Conservation (phyloP, 345 rosid species). For the Eucalyptus curtisii region DNA sequence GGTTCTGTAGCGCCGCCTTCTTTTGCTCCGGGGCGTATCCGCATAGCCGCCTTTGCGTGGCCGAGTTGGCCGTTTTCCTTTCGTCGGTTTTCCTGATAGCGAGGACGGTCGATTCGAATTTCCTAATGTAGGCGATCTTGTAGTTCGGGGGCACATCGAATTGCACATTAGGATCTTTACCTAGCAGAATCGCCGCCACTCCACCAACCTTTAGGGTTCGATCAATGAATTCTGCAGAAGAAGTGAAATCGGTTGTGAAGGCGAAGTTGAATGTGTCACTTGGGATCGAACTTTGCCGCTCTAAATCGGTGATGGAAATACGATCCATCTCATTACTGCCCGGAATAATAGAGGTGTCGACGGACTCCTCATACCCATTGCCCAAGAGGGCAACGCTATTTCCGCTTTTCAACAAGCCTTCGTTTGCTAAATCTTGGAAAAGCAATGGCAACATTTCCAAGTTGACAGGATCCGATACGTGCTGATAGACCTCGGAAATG, state of each 20-base stretch:
- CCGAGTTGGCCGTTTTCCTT: neutral
- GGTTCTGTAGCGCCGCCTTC: constrained; percentile 40
- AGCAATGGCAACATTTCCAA: constrained; percentile 18
- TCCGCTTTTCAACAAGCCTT: constrained; percentile 35
- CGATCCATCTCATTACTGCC: constrained; percentile 13
- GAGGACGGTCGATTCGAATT: constrained; percentile 18
- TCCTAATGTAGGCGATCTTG: constrained; percentile 34
- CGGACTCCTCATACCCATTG: constrained; percentile 5
- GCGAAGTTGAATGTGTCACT: constrained; percentile 30
- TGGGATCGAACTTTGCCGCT: constrained; percentile 17
- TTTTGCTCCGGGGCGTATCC: constrained; percentile 19
- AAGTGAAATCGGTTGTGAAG: constrained; percentile 23
- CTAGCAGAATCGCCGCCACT: constrained; percentile 21
- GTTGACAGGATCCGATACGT: neutral
- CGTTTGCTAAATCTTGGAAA: constrained; percentile 37
- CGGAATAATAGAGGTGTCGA: constrained; percentile 9
- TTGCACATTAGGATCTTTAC: constrained; percentile 3
- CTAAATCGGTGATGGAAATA: constrained; percentile 24
- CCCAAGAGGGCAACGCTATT: constrained; percentile 29
- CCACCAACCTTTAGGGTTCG: constrained; percentile 54
- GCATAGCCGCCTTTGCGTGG: constrained; percentile 16
- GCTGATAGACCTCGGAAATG: neutral
- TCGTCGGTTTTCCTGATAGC: constrained; percentile 38
- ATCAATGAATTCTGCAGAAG: constrained; percentile 34
- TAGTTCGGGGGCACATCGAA: constrained; percentile 34